phyloP scores from a whole-genome alignment of 2,329 filamentous ascomycete genomes.

The Cadophora gregata region DNA sequence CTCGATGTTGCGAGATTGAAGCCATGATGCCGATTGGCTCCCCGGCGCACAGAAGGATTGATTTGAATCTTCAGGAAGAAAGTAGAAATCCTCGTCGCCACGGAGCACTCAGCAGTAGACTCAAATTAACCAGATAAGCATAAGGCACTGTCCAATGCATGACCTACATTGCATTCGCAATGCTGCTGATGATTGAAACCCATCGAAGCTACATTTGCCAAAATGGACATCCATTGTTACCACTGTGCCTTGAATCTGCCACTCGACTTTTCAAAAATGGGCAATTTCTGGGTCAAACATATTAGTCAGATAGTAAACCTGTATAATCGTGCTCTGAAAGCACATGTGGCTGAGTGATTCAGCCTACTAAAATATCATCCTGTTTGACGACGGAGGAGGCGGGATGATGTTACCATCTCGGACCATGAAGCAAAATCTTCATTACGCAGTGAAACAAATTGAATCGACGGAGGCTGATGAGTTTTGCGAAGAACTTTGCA shows the following conservation, averaged over 20 bases:
- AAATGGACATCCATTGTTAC: not conserved
- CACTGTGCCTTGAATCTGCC: not conserved
- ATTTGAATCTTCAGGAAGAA: not conserved
- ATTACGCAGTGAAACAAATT: not conserved
- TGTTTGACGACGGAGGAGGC: not conserved
- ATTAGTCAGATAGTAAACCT: not conserved
- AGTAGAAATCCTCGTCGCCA: not conserved
- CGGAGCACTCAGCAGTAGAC: not conserved
- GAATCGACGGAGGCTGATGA: too few relatives aligned
- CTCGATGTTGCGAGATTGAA: not conserved
- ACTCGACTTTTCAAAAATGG: not conserved
- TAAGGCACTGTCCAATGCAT: constrained; percentile 9
- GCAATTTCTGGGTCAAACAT: not conserved
- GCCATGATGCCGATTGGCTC: not conserved
- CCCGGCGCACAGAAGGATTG: not conserved
- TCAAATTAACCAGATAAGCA: not conserved
- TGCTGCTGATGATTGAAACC: not conserved
- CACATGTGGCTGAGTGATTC: not conserved
- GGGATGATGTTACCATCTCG: too few relatives aligned
- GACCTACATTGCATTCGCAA: not conserved
- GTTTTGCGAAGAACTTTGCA: too few relatives aligned
- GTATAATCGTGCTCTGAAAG: constrained; percentile 2
- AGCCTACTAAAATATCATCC: not conserved
- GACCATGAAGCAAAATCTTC: too few relatives aligned
- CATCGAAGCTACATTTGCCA: not conserved